Conservation (phyloP, 1,284 basidiomycete species). For the Pholiota adiposa region DNA sequence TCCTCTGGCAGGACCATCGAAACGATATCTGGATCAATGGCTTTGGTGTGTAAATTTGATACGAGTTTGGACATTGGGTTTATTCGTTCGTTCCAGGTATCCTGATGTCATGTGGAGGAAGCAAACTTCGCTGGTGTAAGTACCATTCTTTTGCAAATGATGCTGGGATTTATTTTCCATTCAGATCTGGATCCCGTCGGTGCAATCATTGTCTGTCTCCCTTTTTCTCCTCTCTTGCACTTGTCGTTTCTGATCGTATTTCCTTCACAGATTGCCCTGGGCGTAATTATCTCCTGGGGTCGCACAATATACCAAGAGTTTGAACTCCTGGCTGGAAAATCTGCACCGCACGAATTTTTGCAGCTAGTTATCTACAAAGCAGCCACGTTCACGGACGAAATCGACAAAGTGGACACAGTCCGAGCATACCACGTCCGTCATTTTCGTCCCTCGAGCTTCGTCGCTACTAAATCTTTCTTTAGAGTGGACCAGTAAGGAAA, state of each 20-base stretch:
- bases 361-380: conserved; percentile 94
- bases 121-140: conserved; percentile 85
- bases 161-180: conserved; percentile 13
- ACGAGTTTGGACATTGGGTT: background rate
- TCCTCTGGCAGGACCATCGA: conserved; percentile 95
- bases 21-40: conserved; percentile 88
- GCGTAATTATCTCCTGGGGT: conserved; percentile 84
- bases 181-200: conserved; percentile 82
- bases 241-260: conserved; percentile 18
- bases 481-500: conserved; percentile 68
- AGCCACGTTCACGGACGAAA: conserved; percentile 85
- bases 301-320: conserved; percentile 83
- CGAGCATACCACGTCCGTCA: conserved; percentile 81
- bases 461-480: conserved; percentile 10
- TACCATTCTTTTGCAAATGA: conserved; percentile 21
- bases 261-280: conserved; percentile 66
- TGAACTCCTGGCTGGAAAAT: conserved; percentile 87
- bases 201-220: conserved; percentile 66
- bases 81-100: conserved; percentile 62
- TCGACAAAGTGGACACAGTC: conserved; percentile 88
- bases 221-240: background rate
- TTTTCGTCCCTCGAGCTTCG: conserved; percentile 16
- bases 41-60: conserved; percentile 53
- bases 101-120: conserved; percentile 89
- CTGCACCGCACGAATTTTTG: conserved; percentile 89